Conservation (phyloP, 2,329 filamentous ascomycete genomes). For the Ophiostoma perfectum region DNA sequence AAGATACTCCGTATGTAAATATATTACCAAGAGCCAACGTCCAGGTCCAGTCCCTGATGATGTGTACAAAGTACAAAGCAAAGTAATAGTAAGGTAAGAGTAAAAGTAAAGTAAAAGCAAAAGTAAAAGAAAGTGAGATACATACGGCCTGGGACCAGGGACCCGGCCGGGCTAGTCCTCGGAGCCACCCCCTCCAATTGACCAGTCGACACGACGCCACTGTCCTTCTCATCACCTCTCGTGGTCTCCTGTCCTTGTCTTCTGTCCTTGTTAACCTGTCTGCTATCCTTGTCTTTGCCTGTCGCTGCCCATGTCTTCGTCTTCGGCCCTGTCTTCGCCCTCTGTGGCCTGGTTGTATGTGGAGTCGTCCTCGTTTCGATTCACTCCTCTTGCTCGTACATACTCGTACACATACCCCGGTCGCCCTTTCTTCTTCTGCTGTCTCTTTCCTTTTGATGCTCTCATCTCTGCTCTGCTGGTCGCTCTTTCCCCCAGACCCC, state of each 20-base stretch:
- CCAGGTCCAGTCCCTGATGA: neutral
- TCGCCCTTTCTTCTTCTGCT: neutral
- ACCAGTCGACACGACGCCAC: neutral
- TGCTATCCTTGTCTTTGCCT: no score
- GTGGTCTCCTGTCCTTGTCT: no score
- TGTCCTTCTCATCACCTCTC: conserved; percentile 7
- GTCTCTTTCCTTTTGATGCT: neutral
- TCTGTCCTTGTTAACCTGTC: no score
- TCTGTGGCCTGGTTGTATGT: neutral
- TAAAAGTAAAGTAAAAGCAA: no score
- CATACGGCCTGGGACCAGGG: conserved; percentile 4
- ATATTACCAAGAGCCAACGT: neutral
- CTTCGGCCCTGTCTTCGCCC: no score
- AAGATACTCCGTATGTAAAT: neutral
- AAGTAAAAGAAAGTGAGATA: no score
- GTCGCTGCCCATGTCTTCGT: no score
- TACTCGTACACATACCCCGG: neutral
- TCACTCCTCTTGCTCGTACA: neutral
- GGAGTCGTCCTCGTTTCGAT: neutral
- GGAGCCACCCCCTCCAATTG: neutral
- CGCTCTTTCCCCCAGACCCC: conserved; percentile 9
- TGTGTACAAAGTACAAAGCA: neutral
- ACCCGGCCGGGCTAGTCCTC: conserved; percentile 9
- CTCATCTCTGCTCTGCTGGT: neutral
- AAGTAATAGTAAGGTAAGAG: no score